These are phyloP conservation scores for Fusarium chlamydosporum DNA, from an alignment of 2,329 filamentous ascomycete species.

Conservation along the genomic window DNA sequence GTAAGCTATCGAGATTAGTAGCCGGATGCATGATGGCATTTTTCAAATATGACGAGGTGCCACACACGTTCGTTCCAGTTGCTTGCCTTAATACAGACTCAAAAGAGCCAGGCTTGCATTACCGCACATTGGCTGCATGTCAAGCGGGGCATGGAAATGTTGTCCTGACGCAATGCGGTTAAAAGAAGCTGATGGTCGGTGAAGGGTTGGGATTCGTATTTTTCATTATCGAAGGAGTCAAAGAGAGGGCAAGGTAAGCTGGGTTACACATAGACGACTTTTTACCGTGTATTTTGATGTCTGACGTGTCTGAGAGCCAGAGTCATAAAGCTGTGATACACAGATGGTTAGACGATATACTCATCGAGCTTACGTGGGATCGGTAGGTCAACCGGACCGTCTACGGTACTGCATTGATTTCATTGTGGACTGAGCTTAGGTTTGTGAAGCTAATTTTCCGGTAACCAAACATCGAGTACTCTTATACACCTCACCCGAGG, in stretches of 20 bases:
- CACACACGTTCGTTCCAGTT: conserved; percentile 40
- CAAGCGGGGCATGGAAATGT: conserved; percentile 26
- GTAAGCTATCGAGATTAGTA: conserved; percentile 12
- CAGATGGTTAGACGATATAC: conserved; percentile 16
- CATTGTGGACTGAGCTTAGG: conserved; percentile 12
- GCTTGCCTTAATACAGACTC: conserved; percentile 17
- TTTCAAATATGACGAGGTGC: conserved; percentile 24
- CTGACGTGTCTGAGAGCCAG: conserved; percentile 26
- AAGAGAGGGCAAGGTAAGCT: conserved; percentile 15
- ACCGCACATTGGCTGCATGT: conserved; percentile 35
- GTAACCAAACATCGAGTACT: not conserved
- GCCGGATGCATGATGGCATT: conserved; percentile 41
- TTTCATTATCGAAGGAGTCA: not conserved
- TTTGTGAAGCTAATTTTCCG: conserved; percentile 23
- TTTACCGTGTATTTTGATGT: conserved; percentile 7
- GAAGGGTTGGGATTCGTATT: conserved; percentile 18
- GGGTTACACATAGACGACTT: conserved; percentile 5
- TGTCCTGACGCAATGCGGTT: conserved; percentile 37
- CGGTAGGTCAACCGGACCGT: conserved; percentile 6
- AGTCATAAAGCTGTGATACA: conserved; percentile 23
- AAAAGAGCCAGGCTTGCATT: conserved; percentile 3
- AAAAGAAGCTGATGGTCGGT: conserved; percentile 29
- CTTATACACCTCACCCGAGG: not conserved
- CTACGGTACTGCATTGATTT: not conserved
- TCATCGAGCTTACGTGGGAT: conserved; percentile 37